Base-by-base conservation (phyloP, 495 filamentous ascomycete species). In the Beverwykella pulmonaria region DNA sequence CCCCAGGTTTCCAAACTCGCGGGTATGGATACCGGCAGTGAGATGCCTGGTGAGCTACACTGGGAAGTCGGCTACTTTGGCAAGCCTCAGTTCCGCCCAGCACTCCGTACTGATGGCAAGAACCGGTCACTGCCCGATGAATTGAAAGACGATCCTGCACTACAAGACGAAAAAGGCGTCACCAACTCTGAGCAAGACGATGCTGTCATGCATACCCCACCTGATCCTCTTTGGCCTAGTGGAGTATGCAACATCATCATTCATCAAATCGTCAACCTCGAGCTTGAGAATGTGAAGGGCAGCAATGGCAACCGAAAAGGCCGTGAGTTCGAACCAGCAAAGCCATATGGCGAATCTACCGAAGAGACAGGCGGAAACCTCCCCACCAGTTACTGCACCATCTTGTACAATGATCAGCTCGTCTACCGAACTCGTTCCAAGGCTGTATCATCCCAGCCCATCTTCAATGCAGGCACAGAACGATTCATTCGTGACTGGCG, bases 1-100 rank as follows among this genome's bases (percentile, higher is more conserved):
- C 88, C 91, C 22, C 90, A 97, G 72, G 82, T 92, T n/a, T 96
- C 92, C 0, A 91, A 89, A 63, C 83, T 97, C 0, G 79, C 83
- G 15, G 92, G 92, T 10, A 83, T 93, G 73, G 88, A 93, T 57
- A 86, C 90, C 44, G 92, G 86, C 46, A 93, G 86, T 68, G 84
- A 84, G 59, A 97, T 98, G 93, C 93, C 93, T 0, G 93, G 93
- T 53, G 87, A 96, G 73, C 80, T 98, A 25, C 88, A 93, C 74
- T 97, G 93, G 93, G 93, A 97, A 74, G 92, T 97, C 47, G 93
- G 93, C 7, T 97, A 88, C 77, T 98, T 97, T 60, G 86, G 86
- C 59, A 97, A 96, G 79, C 90, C 93, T 3, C 84, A 91, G 62
- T 88, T 97, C 77, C 82, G 93, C 29, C 82, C 86, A 32, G 92